phyloP scores from a whole-genome alignment of 805 yeast genomes.

The Starmerella tilneyi region DNA sequence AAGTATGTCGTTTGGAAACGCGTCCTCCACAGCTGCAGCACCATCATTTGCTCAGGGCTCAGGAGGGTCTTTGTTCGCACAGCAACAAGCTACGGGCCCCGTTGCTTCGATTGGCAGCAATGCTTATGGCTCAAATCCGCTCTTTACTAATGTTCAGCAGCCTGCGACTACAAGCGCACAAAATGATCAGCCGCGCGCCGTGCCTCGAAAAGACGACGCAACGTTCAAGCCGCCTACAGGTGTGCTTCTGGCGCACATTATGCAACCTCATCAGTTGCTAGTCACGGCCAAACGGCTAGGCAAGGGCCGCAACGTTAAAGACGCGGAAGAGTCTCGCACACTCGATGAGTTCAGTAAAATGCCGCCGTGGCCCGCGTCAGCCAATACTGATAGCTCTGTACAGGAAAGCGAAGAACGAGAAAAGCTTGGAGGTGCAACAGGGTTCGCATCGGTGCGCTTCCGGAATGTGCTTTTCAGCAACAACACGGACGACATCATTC shows the following conservation, averaged over 20 bases:
- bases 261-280: slow-evolving; percentile 14
- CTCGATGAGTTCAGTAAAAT: not conserved
- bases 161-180: not conserved
- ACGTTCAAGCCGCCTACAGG: slow-evolving; percentile 19
- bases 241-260: slow-evolving; percentile 18
- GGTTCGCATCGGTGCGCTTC: slow-evolving; percentile 14
- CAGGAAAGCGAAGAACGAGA: not conserved
- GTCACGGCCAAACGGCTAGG: not conserved
- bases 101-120: slow-evolving; percentile 38
- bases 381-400: not conserved
- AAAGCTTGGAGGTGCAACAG: not conserved
- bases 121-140: slow-evolving; percentile 73
- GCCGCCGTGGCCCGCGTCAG: slow-evolving; percentile 1
- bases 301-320: not conserved
- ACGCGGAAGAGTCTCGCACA: not conserved
- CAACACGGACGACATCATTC: slow-evolving; percentile 55
- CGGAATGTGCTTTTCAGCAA: slow-evolving; percentile 33
- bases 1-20: not conserved
- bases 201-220: slow-evolving; percentile 9
- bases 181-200: slow-evolving; percentile 9
- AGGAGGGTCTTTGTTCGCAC: slow-evolving; percentile 1
- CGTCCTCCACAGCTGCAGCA: slow-evolving; percentile 8
- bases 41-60: slow-evolving; percentile 26
- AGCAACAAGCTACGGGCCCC: slow-evolving; percentile 29
- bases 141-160: slow-evolving; percentile 35